phyloP scores from a whole-genome alignment of 768 basidiomycete genomes.

The Tulasnella sp. region DNA sequence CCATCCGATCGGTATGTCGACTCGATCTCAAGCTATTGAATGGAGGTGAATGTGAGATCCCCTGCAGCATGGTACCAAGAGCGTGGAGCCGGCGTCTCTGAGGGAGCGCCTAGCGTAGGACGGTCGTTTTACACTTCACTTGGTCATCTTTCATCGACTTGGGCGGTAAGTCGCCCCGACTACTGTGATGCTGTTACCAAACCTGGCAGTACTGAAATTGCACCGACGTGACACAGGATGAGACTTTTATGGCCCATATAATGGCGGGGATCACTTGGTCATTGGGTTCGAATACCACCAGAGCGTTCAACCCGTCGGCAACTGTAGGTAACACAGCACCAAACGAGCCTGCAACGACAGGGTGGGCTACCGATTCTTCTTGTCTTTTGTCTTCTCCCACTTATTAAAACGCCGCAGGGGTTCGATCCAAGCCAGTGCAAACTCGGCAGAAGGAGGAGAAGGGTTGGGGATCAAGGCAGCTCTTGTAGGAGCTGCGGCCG shows the following conservation, averaged over 20 bases:
- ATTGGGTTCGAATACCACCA: conserved; percentile 66
- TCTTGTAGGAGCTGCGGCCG: neutral
- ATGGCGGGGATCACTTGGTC: conserved; percentile 76
- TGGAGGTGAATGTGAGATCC: neutral
- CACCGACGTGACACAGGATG: conserved; percentile 52
- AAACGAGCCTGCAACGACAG: neutral
- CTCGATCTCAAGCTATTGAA: neutral
- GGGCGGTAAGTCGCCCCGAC: conserved; percentile 56
- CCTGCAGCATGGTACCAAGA: conserved; percentile 80
- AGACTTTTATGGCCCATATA: conserved; percentile 71
- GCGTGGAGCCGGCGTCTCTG: conserved; percentile 65
- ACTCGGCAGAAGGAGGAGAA: neutral
- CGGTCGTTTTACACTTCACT: conserved; percentile 84
- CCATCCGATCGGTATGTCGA: conserved; percentile 70
- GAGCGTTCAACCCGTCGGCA: conserved; percentile 62
- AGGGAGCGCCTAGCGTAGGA: conserved; percentile 54
- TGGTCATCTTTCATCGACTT: conserved; percentile 78
- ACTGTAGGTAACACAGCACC: conserved; percentile 56
- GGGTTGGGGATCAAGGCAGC: neutral
- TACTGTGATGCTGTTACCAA: neutral
- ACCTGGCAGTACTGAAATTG: neutral
- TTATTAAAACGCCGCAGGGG: neutral
- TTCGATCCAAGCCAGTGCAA: neutral
- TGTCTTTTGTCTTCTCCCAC: too few relatives aligned
- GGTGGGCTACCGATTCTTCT: neutral